Evolutionary conservation across 139 green algal genomes (phyloP), one percentile per base, ranked within the genome.

Genomic region (Picochlorum sp.): DNA sequence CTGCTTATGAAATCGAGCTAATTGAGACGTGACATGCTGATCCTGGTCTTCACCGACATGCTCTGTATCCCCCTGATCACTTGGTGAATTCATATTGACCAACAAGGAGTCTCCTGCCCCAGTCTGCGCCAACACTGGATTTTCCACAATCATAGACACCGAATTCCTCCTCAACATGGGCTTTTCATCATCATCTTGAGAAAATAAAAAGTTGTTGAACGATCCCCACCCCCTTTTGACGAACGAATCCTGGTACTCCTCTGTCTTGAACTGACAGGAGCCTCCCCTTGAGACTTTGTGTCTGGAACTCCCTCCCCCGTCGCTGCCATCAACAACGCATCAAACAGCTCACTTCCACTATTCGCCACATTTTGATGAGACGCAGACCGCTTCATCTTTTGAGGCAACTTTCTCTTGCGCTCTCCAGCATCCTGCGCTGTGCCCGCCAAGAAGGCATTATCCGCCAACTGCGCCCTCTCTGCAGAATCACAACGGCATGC

Each of bases 291-390:
- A n/a, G 55, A 41, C 13, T 57, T 55, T 28, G 58, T 14, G 38
- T 67, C 26, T 47, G 20, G 66, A 21, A 54, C 70, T 13, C 26
- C 59, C 18, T 69, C 59, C 11, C 66, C 84, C 26, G 83, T 87
- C 1, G 87, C 85, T 18, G 85, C 87, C 71, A 87, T 79, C 4
- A 94, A 79, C n/a, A 94, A 75, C 3, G 86, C 84, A 52, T 90
- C 86, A 69, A 94, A 94, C 24, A 88, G 72, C 62, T 87, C 74
- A 30, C 68, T 81, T 58, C 62, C 72, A 63, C 66, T 72, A 57
- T 51, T 52, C 1, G 52, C 67, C 26, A 8, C 32, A 21, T 20
- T 32, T 20, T 55, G 10, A 34, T 32, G 34, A 41, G 34, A 60
- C 23, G 62, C 20, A 34, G 44, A 20, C 45, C 18, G 47, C n/a